These are phyloP conservation scores for Murraya paniculata DNA, from an alignment of 345 rosid genomes.

Conservation along the genomic window DNA sequence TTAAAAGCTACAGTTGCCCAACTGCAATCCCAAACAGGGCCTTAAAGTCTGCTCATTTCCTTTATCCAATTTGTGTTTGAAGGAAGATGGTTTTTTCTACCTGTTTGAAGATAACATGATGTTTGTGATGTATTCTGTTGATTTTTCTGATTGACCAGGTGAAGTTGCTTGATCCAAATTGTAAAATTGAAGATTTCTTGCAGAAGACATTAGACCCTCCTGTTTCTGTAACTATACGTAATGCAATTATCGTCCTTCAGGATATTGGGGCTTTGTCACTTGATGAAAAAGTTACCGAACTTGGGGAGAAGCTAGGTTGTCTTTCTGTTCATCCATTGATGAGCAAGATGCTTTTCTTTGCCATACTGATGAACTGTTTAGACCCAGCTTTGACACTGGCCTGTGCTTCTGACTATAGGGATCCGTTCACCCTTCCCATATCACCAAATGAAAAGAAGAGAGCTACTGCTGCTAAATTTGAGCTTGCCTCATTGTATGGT, in stretches of 20 bases:
- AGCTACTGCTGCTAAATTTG: constrained; percentile 67
- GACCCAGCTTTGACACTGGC: constrained; percentile 96
- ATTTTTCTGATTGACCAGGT: constrained; percentile 42
- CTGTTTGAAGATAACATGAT: not conserved
- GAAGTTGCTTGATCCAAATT: constrained; percentile 75
- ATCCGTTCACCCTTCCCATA: constrained; percentile 85
- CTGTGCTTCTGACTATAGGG: constrained; percentile 87
- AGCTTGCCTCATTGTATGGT: constrained; percentile 80
- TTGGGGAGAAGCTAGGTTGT: constrained; percentile 82
- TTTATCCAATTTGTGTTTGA: not conserved
- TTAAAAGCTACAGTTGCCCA: too few species aligned
- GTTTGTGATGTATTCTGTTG: constrained; percentile 22
- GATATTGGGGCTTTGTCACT: constrained; percentile 84
- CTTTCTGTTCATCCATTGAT: constrained; percentile 91
- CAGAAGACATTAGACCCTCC: constrained; percentile 87
- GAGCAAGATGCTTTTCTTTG: constrained; percentile 91
- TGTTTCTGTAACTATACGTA: constrained; percentile 58
- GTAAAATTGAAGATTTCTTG: constrained; percentile 66
- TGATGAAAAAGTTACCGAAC: constrained; percentile 78
- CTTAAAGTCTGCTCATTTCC: not conserved
- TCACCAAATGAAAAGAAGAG: constrained; percentile 65
- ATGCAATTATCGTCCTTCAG: constrained; percentile 70
- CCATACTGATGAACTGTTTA: constrained; percentile 84
- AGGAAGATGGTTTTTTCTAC: not conserved
- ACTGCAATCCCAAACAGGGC: too few species aligned